Evolutionary conservation across 2,329 filamentous ascomycete species (phyloP).

Genomic region (Scedosporium apiospermum): DNA sequence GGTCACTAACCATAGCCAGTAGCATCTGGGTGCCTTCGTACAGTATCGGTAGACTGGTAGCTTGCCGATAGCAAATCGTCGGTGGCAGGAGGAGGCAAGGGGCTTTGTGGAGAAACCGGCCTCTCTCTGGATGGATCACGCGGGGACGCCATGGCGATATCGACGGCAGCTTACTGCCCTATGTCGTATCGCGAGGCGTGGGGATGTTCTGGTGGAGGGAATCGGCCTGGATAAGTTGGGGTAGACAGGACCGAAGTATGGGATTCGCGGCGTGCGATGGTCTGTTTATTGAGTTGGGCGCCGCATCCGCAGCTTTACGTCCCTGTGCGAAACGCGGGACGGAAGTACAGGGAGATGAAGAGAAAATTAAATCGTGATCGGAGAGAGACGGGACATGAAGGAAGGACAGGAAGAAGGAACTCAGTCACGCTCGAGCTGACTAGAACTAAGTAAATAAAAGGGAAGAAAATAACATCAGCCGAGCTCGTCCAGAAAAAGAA

Average conservation of each 20-base stretch:
- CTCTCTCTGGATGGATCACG: neutral
- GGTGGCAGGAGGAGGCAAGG: neutral
- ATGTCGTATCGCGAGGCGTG: neutral
- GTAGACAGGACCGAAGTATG: neutral
- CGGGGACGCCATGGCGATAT: neutral
- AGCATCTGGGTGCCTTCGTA: constrained; percentile 46
- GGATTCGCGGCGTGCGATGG: neutral
- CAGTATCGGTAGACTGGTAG: constrained; percentile 50
- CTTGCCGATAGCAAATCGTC: constrained; percentile 42
- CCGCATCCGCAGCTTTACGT: neutral
- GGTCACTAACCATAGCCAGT: constrained; percentile 43
- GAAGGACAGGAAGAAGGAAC: neutral
- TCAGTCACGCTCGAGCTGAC: neutral
- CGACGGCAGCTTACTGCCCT: neutral
- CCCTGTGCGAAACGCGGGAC: neutral
- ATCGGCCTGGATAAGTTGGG: neutral
- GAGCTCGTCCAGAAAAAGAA: too few species aligned
- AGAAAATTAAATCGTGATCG: neutral
- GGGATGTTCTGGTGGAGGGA: neutral
- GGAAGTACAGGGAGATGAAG: neutral
- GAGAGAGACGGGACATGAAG: neutral
- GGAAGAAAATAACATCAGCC: neutral
- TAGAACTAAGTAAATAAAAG: too few species aligned
- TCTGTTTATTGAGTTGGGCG: neutral
- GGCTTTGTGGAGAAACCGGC: neutral